These are phyloP conservation scores for Exophiala lecanii-corni DNA, from an alignment of 2,329 filamentous ascomycete genomes.

Conservation along the genomic window DNA sequence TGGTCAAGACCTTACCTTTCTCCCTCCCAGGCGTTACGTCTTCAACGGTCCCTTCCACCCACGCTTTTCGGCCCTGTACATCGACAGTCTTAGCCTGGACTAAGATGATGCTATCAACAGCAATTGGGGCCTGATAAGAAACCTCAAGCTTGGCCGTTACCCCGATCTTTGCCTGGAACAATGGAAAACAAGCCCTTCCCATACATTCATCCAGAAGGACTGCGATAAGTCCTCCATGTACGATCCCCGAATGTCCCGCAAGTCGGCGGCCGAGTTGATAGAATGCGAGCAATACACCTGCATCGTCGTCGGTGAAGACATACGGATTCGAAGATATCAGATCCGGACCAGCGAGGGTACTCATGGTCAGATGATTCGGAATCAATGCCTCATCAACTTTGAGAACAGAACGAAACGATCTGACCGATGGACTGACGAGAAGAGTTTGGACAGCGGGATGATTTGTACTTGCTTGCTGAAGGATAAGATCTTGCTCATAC, in stretches of 20 bases:
- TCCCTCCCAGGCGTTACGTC: constrained; percentile 22
- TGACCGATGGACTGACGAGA: neutral
- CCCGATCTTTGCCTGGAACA: constrained; percentile 31
- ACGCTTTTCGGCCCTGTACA: constrained; percentile 36
- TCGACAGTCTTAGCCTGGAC: constrained; percentile 31
- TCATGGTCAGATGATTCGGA: constrained; percentile 4
- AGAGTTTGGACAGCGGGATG: neutral
- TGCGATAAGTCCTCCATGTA: constrained; percentile 33
- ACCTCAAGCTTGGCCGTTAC: constrained; percentile 37
- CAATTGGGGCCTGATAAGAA: constrained; percentile 33
- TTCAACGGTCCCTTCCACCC: constrained; percentile 33
- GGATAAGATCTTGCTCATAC: neutral
- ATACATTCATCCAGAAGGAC: constrained; percentile 37
- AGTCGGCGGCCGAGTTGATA: constrained; percentile 34
- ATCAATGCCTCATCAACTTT: neutral
- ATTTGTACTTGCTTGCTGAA: neutral
- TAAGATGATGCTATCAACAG: constrained; percentile 32
- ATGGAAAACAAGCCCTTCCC: constrained; percentile 33
- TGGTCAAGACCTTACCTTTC: constrained; percentile 28
- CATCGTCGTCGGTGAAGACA: constrained; percentile 1
- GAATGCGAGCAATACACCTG: constrained; percentile 1
- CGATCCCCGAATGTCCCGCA: constrained; percentile 34
- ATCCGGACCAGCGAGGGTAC: constrained; percentile 1
- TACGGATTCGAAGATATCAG: constrained; percentile 1
- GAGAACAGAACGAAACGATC: neutral